Conservation (phyloP, 1,284 basidiomycete genomes). For the Ceratorhiza oryzae-sativae region DNA sequence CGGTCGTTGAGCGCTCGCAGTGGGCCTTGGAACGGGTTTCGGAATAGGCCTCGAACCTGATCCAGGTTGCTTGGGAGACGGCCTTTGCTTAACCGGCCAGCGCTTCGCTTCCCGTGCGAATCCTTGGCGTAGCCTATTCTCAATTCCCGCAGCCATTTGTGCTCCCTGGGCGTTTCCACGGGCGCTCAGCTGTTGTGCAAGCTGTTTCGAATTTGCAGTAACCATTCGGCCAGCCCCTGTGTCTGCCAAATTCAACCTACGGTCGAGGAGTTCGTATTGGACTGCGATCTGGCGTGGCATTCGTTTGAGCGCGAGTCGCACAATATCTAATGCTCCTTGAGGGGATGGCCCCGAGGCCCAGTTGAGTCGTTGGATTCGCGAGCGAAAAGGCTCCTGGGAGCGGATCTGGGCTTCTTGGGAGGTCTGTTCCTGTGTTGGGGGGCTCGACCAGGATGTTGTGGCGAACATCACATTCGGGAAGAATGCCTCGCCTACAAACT, state of each 20-base stretch:
- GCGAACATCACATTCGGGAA: conserved; percentile 5
- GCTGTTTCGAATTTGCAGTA: not conserved
- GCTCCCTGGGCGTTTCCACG: not conserved
- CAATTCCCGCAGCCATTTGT: not conserved
- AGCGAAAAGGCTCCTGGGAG: not conserved
- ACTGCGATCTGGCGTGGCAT: conserved; percentile 1
- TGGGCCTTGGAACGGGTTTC: not conserved
- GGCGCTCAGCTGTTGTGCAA: not conserved
- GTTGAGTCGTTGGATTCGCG: not conserved
- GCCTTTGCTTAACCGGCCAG: not conserved
- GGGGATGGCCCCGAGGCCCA: conserved; percentile 16
- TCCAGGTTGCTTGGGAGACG: not conserved
- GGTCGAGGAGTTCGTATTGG: not conserved
- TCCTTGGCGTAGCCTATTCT: not conserved
- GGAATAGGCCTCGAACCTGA: not conserved
- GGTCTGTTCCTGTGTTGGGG: not conserved
- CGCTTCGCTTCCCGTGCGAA: not conserved
- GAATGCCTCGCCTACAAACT: conserved; percentile 1
- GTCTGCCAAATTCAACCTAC: not conserved
- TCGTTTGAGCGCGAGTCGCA: not conserved
- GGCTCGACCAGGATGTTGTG: not conserved
- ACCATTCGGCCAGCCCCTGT: not conserved
- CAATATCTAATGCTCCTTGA: conserved; percentile 1
- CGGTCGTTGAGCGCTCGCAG: not conserved
- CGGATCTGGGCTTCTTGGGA: not conserved